Evolutionary conservation across 2,329 filamentous ascomycete genomes (phyloP), one percentile per base, ranked within the genome.

Genomic region (Chaetomiaceae sp.): DNA sequence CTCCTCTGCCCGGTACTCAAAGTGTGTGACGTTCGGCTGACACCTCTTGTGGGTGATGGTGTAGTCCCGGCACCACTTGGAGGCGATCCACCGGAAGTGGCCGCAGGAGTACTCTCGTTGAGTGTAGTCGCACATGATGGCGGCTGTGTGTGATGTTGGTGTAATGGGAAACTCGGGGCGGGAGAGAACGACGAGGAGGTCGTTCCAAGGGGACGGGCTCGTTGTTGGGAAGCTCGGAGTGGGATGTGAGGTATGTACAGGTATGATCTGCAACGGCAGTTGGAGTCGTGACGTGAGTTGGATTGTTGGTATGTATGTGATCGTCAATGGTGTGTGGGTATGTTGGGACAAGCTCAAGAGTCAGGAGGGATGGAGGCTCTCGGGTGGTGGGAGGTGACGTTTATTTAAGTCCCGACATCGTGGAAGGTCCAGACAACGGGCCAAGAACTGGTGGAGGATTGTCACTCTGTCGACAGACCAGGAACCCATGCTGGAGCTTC

Each of bases 91-190:
- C 48, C 65, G 66, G 61, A 65, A 66, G 64, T 69, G 67, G 53
- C 67, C 67, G 62, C 67, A 69, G 6, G 61, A 60, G 56, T 67
- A 69, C 46, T 69, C 67, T 41, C 66, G 53, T 60, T 77, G 75
- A 51, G 76, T 77, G 63, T 75, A 77, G 65, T 77, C 75, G 67
- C 75, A 77, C 75, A 77, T 77, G 57, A 54, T 36, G 30, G 45
- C 25, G 14, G 48, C 33, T 49, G 16, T 50, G 34, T 27, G 23
- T 45, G 5, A 30, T 36, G 42, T 18, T 18, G 25, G 44, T 43
- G 29, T 21, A 32, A 42, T 34, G 16, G 13, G 23, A 16, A 11
- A 27, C 4, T 10, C 9, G 51, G 18, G 21, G 23, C 20, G 27
- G 6, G 16, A 23, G 20, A 11, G 40, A 49, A 30, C 9, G 38